phyloP scores from a whole-genome alignment of 352 stramenopile species.

The Globisporangium alternatum region DNA sequence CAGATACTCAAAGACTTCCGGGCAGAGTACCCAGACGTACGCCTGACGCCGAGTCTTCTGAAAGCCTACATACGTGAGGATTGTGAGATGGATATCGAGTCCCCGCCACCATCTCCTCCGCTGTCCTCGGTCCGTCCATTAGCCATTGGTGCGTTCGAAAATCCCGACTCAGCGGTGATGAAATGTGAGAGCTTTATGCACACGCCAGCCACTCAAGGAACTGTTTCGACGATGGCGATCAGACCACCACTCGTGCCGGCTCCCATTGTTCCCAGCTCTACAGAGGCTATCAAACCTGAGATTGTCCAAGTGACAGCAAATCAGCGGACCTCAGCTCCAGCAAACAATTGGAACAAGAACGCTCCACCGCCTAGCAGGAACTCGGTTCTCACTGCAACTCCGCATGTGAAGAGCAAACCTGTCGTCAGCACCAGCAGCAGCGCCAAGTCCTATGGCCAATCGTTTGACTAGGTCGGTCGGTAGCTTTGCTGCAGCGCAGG shows the following conservation, averaged over 20 bases:
- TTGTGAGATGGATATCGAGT: not conserved
- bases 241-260: not conserved
- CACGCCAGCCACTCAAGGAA: not conserved
- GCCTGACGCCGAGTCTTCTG: not conserved
- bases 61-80: not conserved
- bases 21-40: not conserved
- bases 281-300: not conserved
- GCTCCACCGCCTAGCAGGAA: not conserved
- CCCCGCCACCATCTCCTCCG: too few relatives aligned
- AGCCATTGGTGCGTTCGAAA: not conserved
- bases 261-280: not conserved
- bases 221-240: not conserved
- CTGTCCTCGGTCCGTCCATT: not conserved
- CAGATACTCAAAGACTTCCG: not conserved
- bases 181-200: not conserved
- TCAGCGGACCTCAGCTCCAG: not conserved
- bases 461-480: not conserved
- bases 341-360: not conserved
- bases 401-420: not conserved
- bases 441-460: not conserved
- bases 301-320: not conserved
- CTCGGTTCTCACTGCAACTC: not conserved
- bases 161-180: not conserved
- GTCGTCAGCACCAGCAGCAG: not conserved
- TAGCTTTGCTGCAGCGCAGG: not conserved